These are phyloP conservation scores for Lachnellula suecica DNA, from an alignment of 2,329 filamentous ascomycete species.

Conservation along the genomic window DNA sequence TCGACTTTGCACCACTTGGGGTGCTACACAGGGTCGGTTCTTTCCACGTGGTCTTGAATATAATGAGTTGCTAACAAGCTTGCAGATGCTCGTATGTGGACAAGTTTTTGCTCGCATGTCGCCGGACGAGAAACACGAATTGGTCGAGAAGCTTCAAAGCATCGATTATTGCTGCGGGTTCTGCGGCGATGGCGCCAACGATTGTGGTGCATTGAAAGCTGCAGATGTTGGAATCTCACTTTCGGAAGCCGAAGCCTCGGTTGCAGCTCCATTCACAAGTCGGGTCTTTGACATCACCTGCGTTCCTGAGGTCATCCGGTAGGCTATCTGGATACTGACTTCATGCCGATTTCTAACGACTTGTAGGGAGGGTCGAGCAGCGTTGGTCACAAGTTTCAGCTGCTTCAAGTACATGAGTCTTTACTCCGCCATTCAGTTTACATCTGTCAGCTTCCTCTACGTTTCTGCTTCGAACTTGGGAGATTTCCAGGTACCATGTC, in stretches of 20 bases:
- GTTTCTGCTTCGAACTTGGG: constrained; percentile 90
- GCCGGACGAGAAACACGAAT: constrained; percentile 95
- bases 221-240: constrained; percentile 97
- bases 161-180: constrained; percentile 96
- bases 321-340: constrained; percentile 26
- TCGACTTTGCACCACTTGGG: constrained; percentile 84
- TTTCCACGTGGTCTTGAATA: neutral
- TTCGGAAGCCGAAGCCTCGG: constrained; percentile 94
- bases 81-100: constrained; percentile 81
- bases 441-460: constrained; percentile 94
- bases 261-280: constrained; percentile 96
- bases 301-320: constrained; percentile 87
- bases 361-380: constrained; percentile 78
- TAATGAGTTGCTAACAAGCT: constrained; percentile 10
- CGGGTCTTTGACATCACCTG: constrained; percentile 95
- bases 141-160: constrained; percentile 94
- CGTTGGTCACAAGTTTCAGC: constrained; percentile 96
- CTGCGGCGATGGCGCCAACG: constrained; percentile 95
- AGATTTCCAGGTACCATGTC: constrained; percentile 86
- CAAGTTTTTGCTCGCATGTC: constrained; percentile 99
- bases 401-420: constrained; percentile 99
- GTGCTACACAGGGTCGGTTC: constrained; percentile 65
- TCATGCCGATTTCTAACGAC: constrained; percentile 11
- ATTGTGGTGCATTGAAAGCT: constrained; percentile 94
- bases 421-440: constrained; percentile 99